Conservation (phyloP, 2,329 filamentous ascomycete species). For the Macrophomina pseudophaseolina region DNA sequence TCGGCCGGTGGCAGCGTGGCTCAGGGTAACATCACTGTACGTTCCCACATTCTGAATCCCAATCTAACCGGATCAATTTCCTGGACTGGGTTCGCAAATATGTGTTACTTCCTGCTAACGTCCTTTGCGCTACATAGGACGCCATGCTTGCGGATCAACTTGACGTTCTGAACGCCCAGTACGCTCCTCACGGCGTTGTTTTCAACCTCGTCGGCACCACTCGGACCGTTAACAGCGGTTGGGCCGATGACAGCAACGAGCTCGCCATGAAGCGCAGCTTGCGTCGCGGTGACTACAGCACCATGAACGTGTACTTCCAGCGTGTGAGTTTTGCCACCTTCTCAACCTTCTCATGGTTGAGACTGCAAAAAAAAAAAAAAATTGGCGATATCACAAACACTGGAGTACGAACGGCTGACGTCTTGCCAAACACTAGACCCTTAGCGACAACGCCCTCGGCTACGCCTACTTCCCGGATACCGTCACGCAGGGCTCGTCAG, state of each 20-base stretch:
- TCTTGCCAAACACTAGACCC: not conserved
- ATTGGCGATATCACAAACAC: not conserved
- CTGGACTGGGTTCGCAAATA: too few relatives aligned
- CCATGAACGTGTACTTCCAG: conserved; percentile 66
- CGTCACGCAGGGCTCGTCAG: not conserved
- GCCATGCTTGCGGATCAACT: conserved; percentile 47
- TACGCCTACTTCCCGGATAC: conserved; percentile 41
- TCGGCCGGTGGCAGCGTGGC: not conserved
- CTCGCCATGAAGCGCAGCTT: conserved; percentile 60
- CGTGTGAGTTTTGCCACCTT: not conserved
- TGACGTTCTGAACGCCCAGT: conserved; percentile 48
- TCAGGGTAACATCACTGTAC: not conserved
- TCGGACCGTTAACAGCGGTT: conserved; percentile 59
- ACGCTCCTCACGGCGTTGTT: conserved; percentile 56
- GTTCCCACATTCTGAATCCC: not conserved
- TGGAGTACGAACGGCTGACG: not conserved
- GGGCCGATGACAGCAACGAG: conserved; percentile 54
- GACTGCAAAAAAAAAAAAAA: not conserved
- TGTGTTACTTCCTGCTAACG: too few relatives aligned
- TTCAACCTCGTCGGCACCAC: conserved; percentile 57
- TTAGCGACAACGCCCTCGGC: conserved; percentile 33
- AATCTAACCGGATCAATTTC: too few relatives aligned
- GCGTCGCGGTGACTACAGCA: conserved; percentile 58
- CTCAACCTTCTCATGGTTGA: not conserved
- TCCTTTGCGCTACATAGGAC: not conserved